Evolutionary conservation across 106 monocot species (phyloP).

Genomic region (Posidonia australis): DNA sequence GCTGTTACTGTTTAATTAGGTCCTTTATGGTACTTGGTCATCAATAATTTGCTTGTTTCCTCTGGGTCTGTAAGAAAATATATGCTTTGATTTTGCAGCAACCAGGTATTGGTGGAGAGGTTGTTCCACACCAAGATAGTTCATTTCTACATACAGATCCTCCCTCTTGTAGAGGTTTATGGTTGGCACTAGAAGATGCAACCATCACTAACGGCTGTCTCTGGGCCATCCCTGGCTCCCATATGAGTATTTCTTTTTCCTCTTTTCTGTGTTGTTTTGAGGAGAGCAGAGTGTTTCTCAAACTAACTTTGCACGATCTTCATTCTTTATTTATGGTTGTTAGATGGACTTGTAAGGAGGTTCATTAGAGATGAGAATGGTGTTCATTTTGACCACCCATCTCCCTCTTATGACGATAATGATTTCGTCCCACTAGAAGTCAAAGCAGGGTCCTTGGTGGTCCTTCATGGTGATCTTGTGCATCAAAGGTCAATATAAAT

Average conservation of each 20-base stretch:
- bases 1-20: neutral
- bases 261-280: neutral
- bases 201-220: constrained; percentile 80
- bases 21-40: neutral
- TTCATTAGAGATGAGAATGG: constrained; percentile 85
- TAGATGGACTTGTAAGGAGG: constrained; percentile 84
- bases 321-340: neutral
- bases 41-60: neutral
- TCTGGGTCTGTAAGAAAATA: neutral
- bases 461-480: constrained; percentile 91
- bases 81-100: constrained; percentile 36
- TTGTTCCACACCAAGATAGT: constrained; percentile 96
- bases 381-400: constrained; percentile 74
- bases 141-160: constrained; percentile 90
- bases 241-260: constrained; percentile 40
- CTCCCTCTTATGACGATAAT: constrained; percentile 53
- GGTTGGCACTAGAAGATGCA: constrained; percentile 95
- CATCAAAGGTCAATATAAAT: constrained; percentile 66
- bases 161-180: constrained; percentile 76
- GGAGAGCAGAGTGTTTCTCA: neutral
- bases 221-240: constrained; percentile 91
- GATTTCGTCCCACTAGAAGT: constrained; percentile 82
- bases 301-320: neutral
- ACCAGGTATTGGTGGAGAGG: constrained; percentile 98
- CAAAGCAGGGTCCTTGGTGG: constrained; percentile 80